Evolutionary conservation across 805 yeast genomes (phyloP).

Genomic region (Candida patagonica): DNA sequence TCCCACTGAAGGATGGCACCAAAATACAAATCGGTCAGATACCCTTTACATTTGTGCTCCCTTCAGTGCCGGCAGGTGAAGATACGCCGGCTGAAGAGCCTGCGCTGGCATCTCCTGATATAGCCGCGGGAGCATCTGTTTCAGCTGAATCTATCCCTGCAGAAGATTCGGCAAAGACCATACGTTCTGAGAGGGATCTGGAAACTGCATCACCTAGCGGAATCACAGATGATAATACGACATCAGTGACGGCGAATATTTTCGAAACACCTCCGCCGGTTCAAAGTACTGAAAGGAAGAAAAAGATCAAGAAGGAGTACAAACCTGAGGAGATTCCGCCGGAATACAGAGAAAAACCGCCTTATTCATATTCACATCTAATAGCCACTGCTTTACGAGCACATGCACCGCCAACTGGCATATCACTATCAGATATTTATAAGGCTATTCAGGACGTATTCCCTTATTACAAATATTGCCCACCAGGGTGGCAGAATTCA

Average conservation of each 20-base stretch:
- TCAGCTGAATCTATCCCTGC: not conserved
- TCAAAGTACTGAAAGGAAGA: constrained; percentile 27
- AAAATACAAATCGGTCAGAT: constrained; percentile 88
- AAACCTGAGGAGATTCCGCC: constrained; percentile 80
- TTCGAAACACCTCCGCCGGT: constrained; percentile 2
- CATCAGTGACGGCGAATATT: not conserved
- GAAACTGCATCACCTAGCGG: not conserved
- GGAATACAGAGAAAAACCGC: constrained; percentile 77
- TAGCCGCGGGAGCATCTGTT: not conserved
- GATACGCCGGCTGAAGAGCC: constrained; percentile 2
- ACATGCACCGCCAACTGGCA: constrained; percentile 57
- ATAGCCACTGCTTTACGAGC: constrained; percentile 71
- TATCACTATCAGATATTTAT: constrained; percentile 77
- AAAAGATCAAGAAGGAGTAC: constrained; percentile 47
- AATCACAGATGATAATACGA: not conserved
- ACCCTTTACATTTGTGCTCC: constrained; percentile 78
- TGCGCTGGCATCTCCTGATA: not conserved
- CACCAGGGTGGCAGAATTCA: constrained; percentile 96
- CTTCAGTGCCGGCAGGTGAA: constrained; percentile 37
- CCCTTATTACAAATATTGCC: constrained; percentile 88
- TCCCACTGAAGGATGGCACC: constrained; percentile 72
- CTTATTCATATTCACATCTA: constrained; percentile 68
- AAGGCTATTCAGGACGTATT: constrained; percentile 77
- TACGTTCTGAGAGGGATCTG: not conserved
- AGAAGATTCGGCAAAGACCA: not conserved